Base-by-base conservation (phyloP, 1,139 yeast species). In the Maudiozyma humilis region DNA sequence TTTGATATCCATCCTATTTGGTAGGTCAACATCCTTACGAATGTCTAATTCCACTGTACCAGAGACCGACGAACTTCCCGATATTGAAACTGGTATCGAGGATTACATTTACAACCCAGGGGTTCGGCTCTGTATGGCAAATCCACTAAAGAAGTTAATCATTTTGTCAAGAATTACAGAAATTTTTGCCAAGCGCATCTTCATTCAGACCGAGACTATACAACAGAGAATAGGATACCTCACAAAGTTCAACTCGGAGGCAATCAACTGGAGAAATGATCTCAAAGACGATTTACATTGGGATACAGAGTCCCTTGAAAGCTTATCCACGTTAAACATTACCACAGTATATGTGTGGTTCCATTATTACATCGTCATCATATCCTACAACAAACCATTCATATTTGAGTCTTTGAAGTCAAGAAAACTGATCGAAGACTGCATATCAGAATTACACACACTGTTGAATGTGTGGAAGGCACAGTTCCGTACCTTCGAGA, bases 341-440 rank as follows among this genome's bases (percentile, higher is more conserved):
- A 73, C 79, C 0, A 60, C 70, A 18, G 67, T 76, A 46, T 68
- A 76, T 44, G 72, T 76, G 12, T 63, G 79, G 47, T 76, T 73
- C 54, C 78, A 75, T 54, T 78, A 75, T 54, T 77, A 76, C 51
- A 70, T 78, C 25, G 66, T 76, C n/a, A 55, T 76, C 3, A 64
- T 77, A 13, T 76, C 81, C 51, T 67, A 78, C 36, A 78, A 78
- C 54, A 65, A 80, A 30, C 82, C 82, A 1, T 78, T 77, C 53
- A 68, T 78, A 10, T 53, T 49, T 20, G 55, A 57, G 18, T 36
- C 52, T 2, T 44, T 46, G 29, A 43, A 51, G 31, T 51, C 59
- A 31, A 51, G 56, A 32, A 42, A 45, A 18, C 44, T 60, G 3
- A 53, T 62, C 40, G 55, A 60, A 37, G 52, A 55, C 19, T 53